Evolutionary conservation across 441 rosid genomes (phyloP).

Genomic region (Kokia cookei): DNA sequence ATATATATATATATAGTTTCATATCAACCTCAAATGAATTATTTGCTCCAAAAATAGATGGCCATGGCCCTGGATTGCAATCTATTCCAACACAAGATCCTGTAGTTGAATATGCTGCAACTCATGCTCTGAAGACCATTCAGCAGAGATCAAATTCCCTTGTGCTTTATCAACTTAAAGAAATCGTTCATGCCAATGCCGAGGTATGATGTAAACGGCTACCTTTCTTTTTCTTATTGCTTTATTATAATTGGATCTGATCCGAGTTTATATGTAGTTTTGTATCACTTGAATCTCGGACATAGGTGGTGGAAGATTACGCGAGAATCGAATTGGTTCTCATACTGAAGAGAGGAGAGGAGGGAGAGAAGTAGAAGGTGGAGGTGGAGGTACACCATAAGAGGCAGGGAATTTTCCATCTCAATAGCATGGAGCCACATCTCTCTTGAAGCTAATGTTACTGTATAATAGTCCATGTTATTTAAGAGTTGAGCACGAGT

Average conservation of each 20-base stretch:
- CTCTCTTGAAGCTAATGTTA: conserved; percentile 15
- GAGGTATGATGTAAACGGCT: conserved; percentile 36
- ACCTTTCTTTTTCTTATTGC: not conserved
- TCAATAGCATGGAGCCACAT: conserved; percentile 56
- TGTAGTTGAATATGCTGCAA: conserved; percentile 74
- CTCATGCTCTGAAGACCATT: conserved; percentile 71
- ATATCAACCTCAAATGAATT: not conserved
- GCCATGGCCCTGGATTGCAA: conserved; percentile 60
- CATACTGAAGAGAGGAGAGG: conserved; percentile 76
- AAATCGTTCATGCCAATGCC: conserved; percentile 72
- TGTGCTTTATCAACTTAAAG: conserved; percentile 68
- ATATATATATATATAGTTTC: not conserved
- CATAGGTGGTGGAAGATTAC: conserved; percentile 50
- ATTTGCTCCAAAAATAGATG: conserved; percentile 28
- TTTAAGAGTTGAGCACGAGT: not conserved
- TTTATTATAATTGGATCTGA: not conserved
- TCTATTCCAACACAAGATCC: conserved; percentile 74
- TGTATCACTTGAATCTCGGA: not conserved
- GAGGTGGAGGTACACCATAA: conserved; percentile 75
- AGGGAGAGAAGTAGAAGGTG: conserved; percentile 73
- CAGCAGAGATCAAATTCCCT: conserved; percentile 91
- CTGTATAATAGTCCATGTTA: not conserved
- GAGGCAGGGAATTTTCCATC: conserved; percentile 50
- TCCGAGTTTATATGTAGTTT: not conserved
- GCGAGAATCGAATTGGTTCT: conserved; percentile 60